Base-by-base conservation (phyloP, 345 rosid species). In the Ceriops zippeliana region DNA sequence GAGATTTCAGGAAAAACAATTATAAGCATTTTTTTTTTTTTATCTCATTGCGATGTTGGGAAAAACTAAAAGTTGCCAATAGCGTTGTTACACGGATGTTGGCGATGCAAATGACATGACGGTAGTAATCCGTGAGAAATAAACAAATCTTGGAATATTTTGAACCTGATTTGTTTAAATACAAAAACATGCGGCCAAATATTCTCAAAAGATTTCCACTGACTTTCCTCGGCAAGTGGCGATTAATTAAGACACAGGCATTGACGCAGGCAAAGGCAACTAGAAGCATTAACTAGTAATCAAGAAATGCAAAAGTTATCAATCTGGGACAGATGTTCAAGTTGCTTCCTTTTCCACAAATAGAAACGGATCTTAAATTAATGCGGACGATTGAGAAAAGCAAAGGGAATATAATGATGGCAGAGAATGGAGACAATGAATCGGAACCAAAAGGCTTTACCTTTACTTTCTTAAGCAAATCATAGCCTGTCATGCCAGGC, bases 401-500 rank as follows among this genome's bases (percentile, higher is more conserved):
- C 38, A 19, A 68, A 66, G 30, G 42, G 75, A 70, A 82, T 68
- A 72, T 64, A 53, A 74, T 73, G 67, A 68, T 70, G 27, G 7
- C 66, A 65, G 62, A 15, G 9, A 57, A 54, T 26, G 46, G 17
- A 65, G 59, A 66, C 53, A 46, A 30, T 32, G 24, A 70, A 68
- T 16, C 31, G 6, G 70, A 24, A 72, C n/a, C 51, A 0, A 13
- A 30, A 35, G 49, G 30, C 22, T 27, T 26, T 58, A 86, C 96
- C 89, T 89, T 89, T 63, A 89, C 76, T 79, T 85, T 87, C 86
- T 81, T 87, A 58, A 89, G 91, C 76, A 89, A 77, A 81, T 89
- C 91, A 78, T 85, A 89, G 68, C 91, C 91, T 22, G 89, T 85
- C 96, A 89, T 87, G 69, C 89, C 96, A 20, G 91, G 96, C 96